Conservation (phyloP, 192 early-diverging fungal species). For the Podila epicladia region DNA sequence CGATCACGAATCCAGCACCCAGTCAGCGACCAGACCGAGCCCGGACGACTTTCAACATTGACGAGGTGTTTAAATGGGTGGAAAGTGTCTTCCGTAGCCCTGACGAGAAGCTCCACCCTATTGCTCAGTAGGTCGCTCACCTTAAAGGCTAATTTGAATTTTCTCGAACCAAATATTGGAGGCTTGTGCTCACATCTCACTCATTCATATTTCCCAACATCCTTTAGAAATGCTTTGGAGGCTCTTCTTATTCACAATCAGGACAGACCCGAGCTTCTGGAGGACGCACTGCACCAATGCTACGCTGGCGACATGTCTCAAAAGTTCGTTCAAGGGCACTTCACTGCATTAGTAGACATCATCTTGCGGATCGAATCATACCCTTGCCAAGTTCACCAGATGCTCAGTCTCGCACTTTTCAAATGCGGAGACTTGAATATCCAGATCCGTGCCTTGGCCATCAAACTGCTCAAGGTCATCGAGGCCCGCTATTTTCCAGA, state of each 20-base stretch:
- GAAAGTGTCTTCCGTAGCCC: slow-evolving; percentile 70
- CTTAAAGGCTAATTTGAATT: not conserved
- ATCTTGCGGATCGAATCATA: slow-evolving; percentile 67
- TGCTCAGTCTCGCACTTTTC: slow-evolving; percentile 78
- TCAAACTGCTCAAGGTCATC: slow-evolving; percentile 75
- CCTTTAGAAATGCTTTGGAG: slow-evolving; percentile 69
- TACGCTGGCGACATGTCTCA: slow-evolving; percentile 72
- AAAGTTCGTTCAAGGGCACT: slow-evolving; percentile 76
- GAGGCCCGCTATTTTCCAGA: slow-evolving; percentile 72
- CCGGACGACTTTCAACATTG: slow-evolving; percentile 59
- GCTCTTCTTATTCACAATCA: slow-evolving; percentile 73
- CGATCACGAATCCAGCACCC: slow-evolving; percentile 41
- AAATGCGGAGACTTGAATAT: slow-evolving; percentile 80
- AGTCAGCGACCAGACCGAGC: slow-evolving; percentile 13
- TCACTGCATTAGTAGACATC: slow-evolving; percentile 79
- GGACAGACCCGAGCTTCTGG: slow-evolving; percentile 63
- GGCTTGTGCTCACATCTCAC: not conserved
- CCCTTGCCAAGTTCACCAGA: slow-evolving; percentile 68
- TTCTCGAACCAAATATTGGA: not conserved
- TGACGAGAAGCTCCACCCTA: slow-evolving; percentile 60
- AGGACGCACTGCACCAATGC: slow-evolving; percentile 74
- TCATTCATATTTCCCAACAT: not conserved
- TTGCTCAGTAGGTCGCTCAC: slow-evolving; percentile 58
- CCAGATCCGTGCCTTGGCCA: slow-evolving; percentile 73
- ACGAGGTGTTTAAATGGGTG: slow-evolving; percentile 67